Evolutionary conservation across 2,329 filamentous ascomycete species (phyloP), one percentile per base, ranked within the genome.

Genomic region (Diaporthe amygdali): DNA sequence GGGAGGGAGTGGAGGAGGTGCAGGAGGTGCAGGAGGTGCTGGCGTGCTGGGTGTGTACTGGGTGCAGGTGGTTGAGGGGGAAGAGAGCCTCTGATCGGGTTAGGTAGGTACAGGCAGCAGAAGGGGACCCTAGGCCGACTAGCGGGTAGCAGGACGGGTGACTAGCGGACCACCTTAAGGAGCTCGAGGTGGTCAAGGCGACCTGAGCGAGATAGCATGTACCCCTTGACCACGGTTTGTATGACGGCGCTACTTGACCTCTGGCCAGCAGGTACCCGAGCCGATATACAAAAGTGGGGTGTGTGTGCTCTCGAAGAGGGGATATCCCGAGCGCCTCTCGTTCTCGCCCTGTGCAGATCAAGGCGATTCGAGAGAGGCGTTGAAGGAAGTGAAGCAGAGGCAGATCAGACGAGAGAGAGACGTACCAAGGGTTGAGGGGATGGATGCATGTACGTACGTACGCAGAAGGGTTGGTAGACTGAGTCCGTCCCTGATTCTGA

Each of bases 111-210:
- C 34, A 15, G n/a, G 30, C 46, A 41, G 63, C 30, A 66, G 63
- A 41, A 27, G 46, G 46, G n/a, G 56, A 22, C 39, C 56, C 41
- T 34, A 32, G 39, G 39, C 56, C 56, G 39, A 46, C 56, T 61
- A 61, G 56, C 56, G 56, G 39, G 56, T 61, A 61, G 56, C 56
- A 61, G 39, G 56, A 46, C 56, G 56, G 56, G 41, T 63, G 56
- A 41, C 56, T 46, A 46, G 56, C 27, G 56, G 56, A 32, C 56
- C 41, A 47, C 56, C 25, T 10, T 47, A 41, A 47, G 56, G 56
- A 63, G 56, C 56, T 63, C 39, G 15, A 47, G 20, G 56, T 25
- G 56, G 56, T 63, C 56, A 63, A 63, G 56, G 56, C 56, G 39
- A 46, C 37, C 37, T 2, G 56, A 10, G 10, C 27, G 56, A 63